Evolutionary conservation across 2,329 filamentous ascomycete genomes (phyloP).

Genomic region (Arthrinium phaeospermum): DNA sequence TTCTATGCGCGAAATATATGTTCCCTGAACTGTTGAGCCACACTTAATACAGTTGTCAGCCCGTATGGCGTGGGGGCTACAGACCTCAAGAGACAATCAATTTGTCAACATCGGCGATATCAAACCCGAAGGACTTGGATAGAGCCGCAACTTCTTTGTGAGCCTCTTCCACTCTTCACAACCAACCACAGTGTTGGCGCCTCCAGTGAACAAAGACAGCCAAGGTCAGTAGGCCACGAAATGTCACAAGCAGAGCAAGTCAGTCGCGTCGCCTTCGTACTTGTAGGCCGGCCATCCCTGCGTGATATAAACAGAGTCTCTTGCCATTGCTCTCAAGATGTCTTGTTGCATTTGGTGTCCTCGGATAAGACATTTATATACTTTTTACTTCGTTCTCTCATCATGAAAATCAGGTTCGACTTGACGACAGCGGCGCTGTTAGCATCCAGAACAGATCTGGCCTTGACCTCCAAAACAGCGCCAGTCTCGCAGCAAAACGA

Average conservation of each 20-base stretch:
- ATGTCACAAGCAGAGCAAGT: background rate
- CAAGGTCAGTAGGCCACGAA: background rate
- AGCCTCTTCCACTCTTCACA: background rate
- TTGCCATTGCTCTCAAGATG: background rate
- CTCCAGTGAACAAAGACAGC: conserved; percentile 1
- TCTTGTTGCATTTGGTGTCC: background rate
- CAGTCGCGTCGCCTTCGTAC: too few relatives aligned
- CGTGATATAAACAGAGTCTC: background rate
- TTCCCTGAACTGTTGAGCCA: background rate
- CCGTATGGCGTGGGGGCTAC: background rate
- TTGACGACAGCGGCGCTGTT: background rate
- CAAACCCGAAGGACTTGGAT: background rate
- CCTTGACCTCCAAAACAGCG: background rate
- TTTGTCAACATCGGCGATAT: background rate
- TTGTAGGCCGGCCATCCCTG: background rate
- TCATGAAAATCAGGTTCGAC: background rate
- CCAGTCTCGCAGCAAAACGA: background rate
- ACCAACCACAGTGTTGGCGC: background rate
- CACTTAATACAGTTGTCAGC: background rate
- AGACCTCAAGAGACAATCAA: background rate
- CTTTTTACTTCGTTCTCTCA: background rate
- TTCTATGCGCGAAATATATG: background rate
- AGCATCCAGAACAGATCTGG: background rate
- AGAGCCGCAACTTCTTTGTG: background rate
- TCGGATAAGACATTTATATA: background rate